Conservation (phyloP, 2,329 filamentous ascomycete species). For the Orbilia quercus region DNA sequence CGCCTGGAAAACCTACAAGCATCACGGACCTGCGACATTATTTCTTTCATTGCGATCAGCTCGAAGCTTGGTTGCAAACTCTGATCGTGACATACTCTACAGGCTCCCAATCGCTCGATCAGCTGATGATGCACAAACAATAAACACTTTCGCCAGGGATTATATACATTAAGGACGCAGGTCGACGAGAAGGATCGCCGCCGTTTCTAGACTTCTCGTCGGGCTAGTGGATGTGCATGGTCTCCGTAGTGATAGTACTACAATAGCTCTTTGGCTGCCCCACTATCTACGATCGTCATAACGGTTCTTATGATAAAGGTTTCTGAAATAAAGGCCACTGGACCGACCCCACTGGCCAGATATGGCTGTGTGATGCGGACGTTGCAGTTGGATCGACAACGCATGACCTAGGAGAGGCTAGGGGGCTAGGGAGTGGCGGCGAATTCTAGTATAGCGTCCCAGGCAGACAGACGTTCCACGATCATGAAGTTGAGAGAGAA, state of each 20-base stretch:
- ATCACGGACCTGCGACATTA: not conserved
- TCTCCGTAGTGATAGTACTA: not conserved
- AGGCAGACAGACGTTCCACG: constrained; percentile 3
- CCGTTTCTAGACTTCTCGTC: constrained; percentile 3
- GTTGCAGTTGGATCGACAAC: constrained; percentile 34
- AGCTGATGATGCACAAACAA: not conserved
- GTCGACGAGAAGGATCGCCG: not conserved
- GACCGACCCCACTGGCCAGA: not conserved
- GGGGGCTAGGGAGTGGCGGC: constrained; percentile 2
- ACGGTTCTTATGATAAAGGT: constrained; percentile 11
- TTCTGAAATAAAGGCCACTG: not conserved
- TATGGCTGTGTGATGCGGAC: constrained; percentile 5
- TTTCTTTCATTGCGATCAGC: constrained; percentile 12
- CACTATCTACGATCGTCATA: constrained; percentile 28
- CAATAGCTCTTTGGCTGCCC: not conserved
- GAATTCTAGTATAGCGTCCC: constrained; percentile 6
- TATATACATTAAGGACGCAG: too few relatives aligned
- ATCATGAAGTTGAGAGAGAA: not conserved
- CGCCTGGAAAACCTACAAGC: not conserved
- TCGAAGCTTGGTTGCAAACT: constrained; percentile 18
- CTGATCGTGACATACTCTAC: constrained; percentile 2
- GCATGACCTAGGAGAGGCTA: not conserved
- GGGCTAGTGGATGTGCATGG: not conserved
- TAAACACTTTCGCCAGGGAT: not conserved
- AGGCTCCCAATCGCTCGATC: constrained; percentile 14